phyloP scores from a whole-genome alignment of 1,284 basidiomycete genomes.

The Ustilago sp. region DNA sequence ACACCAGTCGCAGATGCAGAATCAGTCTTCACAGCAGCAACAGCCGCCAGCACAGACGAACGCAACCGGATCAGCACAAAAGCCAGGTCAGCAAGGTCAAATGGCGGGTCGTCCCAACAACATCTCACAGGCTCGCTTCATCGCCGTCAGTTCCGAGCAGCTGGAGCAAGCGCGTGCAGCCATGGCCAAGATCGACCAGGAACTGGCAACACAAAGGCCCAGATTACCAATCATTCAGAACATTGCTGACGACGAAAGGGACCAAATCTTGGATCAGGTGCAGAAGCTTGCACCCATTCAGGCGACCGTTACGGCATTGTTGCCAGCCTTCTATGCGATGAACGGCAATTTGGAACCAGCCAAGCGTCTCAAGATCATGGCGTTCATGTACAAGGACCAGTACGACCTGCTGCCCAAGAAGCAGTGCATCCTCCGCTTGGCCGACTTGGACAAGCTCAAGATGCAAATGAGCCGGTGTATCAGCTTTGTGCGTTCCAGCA shows the following conservation, averaged over 20 bases:
- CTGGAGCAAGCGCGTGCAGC: conserved; percentile 57
- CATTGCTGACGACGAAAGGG: conserved; percentile 60
- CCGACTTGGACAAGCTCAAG: conserved; percentile 67
- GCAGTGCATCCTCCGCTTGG: conserved; percentile 60
- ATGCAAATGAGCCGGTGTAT: conserved; percentile 67
- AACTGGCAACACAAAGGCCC: conserved; percentile 48
- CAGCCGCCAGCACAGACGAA: conserved; percentile 17
- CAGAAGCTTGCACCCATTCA: conserved; percentile 59
- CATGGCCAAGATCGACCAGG: conserved; percentile 57
- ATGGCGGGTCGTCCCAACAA: conserved; percentile 37
- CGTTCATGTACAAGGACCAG: conserved; percentile 67
- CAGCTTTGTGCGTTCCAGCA: conserved; percentile 64
- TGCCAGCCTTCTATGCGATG: conserved; percentile 67
- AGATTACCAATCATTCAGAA: conserved; percentile 59
- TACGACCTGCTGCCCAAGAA: conserved; percentile 56
- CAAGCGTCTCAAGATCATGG: conserved; percentile 67
- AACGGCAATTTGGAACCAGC: conserved; percentile 63
- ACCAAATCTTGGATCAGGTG: conserved; percentile 61
- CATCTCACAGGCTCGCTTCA: conserved; percentile 52
- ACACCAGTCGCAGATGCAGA: conserved; percentile 34
- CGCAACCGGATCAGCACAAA: conserved; percentile 12
- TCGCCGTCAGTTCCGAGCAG: conserved; percentile 57
- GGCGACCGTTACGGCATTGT: conserved; percentile 59
- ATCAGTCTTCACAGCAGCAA: conserved; percentile 29
- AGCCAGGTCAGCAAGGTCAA: conserved; percentile 37